Conservation (phyloP, 2,329 filamentous ascomycete genomes). For the Emmonsiellopsis sp. region DNA sequence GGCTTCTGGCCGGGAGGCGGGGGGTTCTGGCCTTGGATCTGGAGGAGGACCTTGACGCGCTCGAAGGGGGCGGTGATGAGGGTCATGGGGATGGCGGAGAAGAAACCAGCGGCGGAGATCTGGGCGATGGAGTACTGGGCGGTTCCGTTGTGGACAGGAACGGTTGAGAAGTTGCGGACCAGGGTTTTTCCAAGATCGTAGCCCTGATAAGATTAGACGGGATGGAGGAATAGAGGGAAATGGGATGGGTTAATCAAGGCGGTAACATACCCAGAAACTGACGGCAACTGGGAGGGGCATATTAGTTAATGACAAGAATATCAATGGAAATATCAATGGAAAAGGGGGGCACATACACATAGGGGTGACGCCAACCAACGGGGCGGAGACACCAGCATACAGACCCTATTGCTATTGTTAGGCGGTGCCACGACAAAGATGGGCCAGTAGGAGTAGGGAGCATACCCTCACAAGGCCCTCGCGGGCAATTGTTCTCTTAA, state of each 20-base stretch:
- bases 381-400: constrained; percentile 95
- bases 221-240: constrained; percentile 1
- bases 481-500: constrained; percentile 74
- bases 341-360: constrained; percentile 68
- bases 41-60: constrained; percentile 95
- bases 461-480: constrained; percentile 62
- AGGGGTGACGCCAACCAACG: constrained; percentile 88
- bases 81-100: constrained; percentile 96
- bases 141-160: constrained; percentile 50
- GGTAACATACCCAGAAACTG: constrained; percentile 50
- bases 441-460: neutral
- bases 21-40: constrained; percentile 87
- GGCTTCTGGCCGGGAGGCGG: constrained; percentile 85
- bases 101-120: constrained; percentile 87
- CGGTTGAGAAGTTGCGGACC: constrained; percentile 59
- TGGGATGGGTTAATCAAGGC: neutral
- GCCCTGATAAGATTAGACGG: constrained; percentile 56
- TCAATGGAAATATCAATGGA: constrained; percentile 3
- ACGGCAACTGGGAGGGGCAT: constrained; percentile 46
- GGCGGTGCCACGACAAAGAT: no score
- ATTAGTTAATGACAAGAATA: constrained; percentile 3
- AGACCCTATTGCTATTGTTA: constrained; percentile 51
- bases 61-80: constrained; percentile 98
- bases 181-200: constrained; percentile 93
- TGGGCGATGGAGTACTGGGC: constrained; percentile 72